These are phyloP conservation scores for Pyrrhoderma lamaoense DNA, from an alignment of 1,284 basidiomycete genomes.

Conservation along the genomic window DNA sequence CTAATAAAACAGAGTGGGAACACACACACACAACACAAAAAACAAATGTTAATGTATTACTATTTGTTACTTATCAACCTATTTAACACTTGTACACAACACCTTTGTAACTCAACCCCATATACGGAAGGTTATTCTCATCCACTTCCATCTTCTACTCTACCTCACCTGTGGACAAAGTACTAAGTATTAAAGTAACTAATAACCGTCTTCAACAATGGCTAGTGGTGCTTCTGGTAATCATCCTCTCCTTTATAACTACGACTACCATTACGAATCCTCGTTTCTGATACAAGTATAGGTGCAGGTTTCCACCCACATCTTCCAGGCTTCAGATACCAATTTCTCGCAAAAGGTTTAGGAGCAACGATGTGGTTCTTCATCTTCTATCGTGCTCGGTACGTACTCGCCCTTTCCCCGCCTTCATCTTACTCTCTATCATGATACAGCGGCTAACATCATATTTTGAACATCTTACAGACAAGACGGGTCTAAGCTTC, in stretches of 20 bases:
- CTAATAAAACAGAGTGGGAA: background rate
- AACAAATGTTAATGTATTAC: background rate
- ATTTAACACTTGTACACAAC: too few species aligned
- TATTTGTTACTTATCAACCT: too few species aligned
- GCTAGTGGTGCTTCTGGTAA: constrained; percentile 11
- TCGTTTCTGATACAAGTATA: constrained; percentile 24
- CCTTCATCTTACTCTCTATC: background rate
- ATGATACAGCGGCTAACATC: background rate
- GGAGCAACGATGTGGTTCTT: constrained; percentile 98
- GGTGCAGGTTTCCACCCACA: constrained; percentile 80
- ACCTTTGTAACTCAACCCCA: too few species aligned
- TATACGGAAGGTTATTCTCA: too few species aligned
- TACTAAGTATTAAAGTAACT: background rate
- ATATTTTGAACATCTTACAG: constrained; percentile 22
- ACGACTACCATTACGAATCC: too few species aligned
- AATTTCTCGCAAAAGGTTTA: constrained; percentile 74
- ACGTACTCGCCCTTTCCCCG: constrained; percentile 28
- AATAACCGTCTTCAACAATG: constrained; percentile 18
- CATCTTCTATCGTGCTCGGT: constrained; percentile 92
- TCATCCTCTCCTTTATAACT: constrained; percentile 3
- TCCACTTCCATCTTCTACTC: too few species aligned
- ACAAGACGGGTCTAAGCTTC: constrained; percentile 39
- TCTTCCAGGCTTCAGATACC: constrained; percentile 69
- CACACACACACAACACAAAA: background rate
- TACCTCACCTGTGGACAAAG: too few species aligned